phyloP scores from a whole-genome alignment of 495 filamentous ascomycete genomes.

The Parmelia sp. region DNA sequence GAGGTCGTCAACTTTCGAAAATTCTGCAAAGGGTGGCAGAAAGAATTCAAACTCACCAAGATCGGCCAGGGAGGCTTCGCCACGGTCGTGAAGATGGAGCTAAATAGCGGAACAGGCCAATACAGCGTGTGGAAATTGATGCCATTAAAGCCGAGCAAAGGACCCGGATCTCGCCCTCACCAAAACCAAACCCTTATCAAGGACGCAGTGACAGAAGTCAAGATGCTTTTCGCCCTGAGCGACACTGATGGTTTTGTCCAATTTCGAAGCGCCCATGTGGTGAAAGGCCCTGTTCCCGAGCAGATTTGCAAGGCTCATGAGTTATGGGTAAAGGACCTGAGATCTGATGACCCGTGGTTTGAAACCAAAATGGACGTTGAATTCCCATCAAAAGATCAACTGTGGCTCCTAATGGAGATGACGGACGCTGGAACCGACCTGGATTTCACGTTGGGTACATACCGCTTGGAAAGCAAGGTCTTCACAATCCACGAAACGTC shows the following conservation, averaged over 20 bases:
- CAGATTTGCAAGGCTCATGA: background rate
- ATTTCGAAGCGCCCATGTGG: conserved; percentile 71
- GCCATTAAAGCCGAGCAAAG: conserved; percentile 40
- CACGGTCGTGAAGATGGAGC: conserved; percentile 44
- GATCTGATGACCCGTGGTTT: background rate
- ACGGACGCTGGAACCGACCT: conserved; percentile 77
- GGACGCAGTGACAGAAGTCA: conserved; percentile 59
- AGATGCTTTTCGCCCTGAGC: conserved; percentile 68
- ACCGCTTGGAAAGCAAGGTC: conserved; percentile 1
- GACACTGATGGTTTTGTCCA: conserved; percentile 84
- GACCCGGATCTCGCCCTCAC: conserved; percentile 34
- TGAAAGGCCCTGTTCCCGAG: conserved; percentile 59
- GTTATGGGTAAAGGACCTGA: background rate
- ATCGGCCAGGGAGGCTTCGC: conserved; percentile 49
- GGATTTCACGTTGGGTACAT: conserved; percentile 51
- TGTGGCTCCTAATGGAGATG: conserved; percentile 80
- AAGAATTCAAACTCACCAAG: conserved; percentile 39
- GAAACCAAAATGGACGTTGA: conserved; percentile 18
- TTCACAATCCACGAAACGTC: background rate
- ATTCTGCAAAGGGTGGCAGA: conserved; percentile 12
- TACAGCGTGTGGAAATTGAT: conserved; percentile 47
- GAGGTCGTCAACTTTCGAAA: conserved; percentile 9
- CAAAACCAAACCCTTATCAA: conserved; percentile 43
- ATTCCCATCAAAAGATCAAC: conserved; percentile 55
- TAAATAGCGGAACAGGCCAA: conserved; percentile 36